Base-by-base conservation (phyloP, 345 rosid genomes). In the Geranium brycei region DNA sequence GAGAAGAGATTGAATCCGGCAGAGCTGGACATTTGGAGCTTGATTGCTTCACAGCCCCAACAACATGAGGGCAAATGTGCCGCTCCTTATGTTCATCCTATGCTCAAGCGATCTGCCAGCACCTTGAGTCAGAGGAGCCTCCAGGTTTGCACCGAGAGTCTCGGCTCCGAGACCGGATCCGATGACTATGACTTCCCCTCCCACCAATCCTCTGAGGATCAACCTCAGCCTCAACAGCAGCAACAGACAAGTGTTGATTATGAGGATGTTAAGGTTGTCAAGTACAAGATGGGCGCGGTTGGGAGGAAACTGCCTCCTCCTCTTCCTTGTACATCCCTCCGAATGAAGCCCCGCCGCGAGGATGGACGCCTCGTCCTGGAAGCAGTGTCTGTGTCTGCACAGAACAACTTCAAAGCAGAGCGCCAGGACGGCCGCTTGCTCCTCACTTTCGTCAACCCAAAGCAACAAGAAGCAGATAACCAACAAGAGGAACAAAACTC, bases 351-450 rank as follows among this genome's bases (percentile, higher is more conserved):
- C 19, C 55, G 38, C 31, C 28, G 63, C 4, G 8, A 66, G 17
- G 13, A 12, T 11, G 68, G 68, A 10, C 40, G 69, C 31, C 13
- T 66, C 1, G 62, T 66, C 32, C 63, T 66, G 14, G 57, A 66
- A 58, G 69, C 69, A n/a, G 55, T 19, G 51, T 35, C 57, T 5
- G 13, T 58, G 23, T 51, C 69, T 35, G 16, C 32, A 57, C 60
- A 41, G 18, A 66, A 66, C 56, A 59, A 66, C 60, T 35, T 66
- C 56, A 31, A 58, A 58, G 57, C 62, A 41, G 62, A 59, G 38
- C 53, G 68, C 11, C 51, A 59, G 40, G 69, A 58, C 17, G 69
- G 69, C 32, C 56, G 63, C 31, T 55, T 66, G 17, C 31, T 58
- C 59, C 69, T 59, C 59, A 60, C 57, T 31, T 58, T 66, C 55